Evolutionary conservation across 345 rosid genomes (phyloP), one percentile per base, ranked within the genome.

Genomic region (Garcia nutans): DNA sequence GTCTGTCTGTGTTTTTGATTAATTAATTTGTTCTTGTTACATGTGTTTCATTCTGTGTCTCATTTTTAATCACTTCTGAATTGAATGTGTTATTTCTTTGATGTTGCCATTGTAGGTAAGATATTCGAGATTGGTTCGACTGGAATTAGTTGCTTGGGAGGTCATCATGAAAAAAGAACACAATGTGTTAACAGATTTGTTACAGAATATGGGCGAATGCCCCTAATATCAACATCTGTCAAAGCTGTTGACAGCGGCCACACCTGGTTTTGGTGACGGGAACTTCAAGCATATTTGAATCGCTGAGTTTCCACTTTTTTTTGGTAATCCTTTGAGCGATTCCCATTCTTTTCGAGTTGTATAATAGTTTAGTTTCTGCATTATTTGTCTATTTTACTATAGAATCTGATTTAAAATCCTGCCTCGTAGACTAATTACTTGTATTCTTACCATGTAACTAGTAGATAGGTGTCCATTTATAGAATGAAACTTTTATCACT

Each of bases 81-180:
- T 10, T 23, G 24, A 26, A 12, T 19, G 31, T 70, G 49, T 50
- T 17, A 22, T 2, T 31, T n/a, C 16, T 72, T 54, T 65, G 58
- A 28, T 59, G 20, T 65, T 68, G 58, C 33, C 23, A 52, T 45
- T 80, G 74, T 73, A 95, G 99, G 99, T 61, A 95, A 90, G 76
- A 91, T 95, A 85, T 88, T 80, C 63, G 99, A 95, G 90, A 90
- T 93, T 61, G 99, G 99, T 78, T 93, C 98, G 31, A 91, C 94
- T 10, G 97, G 99, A 72, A 96, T 96, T 73, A 96, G 99, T 85
- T 90, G 91, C 84, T 47, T 93, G 88, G 98, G 98, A 81, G 97
- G 94, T 71, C 99, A 96, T 74, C 84, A 56, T 31, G 96, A 93
- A 71, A 93, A 68, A 85, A 88, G 99, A 85, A 85, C 89, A 0